Evolutionary conservation across 805 yeast species (phyloP).

Genomic region (Isabelozyma gotoi): DNA sequence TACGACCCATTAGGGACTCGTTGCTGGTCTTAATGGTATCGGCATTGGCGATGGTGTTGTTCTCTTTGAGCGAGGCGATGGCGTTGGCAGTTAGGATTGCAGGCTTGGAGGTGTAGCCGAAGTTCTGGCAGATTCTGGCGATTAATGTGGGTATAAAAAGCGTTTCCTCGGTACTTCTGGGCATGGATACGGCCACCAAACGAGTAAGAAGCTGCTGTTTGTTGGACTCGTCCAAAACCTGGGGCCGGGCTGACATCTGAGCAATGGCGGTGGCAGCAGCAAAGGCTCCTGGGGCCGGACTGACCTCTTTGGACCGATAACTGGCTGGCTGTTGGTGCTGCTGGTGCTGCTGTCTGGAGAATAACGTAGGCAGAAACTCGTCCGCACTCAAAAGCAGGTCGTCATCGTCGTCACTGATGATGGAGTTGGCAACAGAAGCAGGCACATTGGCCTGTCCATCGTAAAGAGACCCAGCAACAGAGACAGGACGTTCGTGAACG

Average conservation of each 20-base stretch:
- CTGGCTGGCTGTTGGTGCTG: conserved; percentile 8
- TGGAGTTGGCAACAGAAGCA: conserved; percentile 32
- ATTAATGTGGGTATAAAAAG: conserved; percentile 69
- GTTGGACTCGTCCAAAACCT: conserved; percentile 20
- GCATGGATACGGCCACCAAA: conserved; percentile 68
- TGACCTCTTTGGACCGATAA: conserved; percentile 41
- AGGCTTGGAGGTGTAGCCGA: conserved; percentile 70
- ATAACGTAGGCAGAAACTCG: conserved; percentile 16
- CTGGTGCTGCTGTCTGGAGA: conserved; percentile 8
- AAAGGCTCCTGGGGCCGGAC: conserved; percentile 72
- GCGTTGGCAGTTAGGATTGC: conserved; percentile 72
- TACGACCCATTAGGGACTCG: conserved; percentile 16
- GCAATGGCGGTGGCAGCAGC: conserved; percentile 64
- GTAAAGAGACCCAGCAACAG: conserved; percentile 62
- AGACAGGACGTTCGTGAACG: conserved; percentile 62
- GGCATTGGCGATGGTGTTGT: conserved; percentile 10
- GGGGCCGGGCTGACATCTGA: conserved; percentile 46
- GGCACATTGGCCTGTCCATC: conserved; percentile 26
- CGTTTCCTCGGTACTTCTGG: conserved; percentile 77
- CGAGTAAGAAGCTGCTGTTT: conserved; percentile 39
- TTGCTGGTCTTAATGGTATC: conserved; percentile 2
- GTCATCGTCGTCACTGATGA: conserved; percentile 22
- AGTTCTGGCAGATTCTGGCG: conserved; percentile 66
- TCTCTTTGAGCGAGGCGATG: conserved; percentile 65
- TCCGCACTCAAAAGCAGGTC: conserved; percentile 28